Conservation (phyloP, 768 basidiomycete genomes). For the Russula ochroleuca region DNA sequence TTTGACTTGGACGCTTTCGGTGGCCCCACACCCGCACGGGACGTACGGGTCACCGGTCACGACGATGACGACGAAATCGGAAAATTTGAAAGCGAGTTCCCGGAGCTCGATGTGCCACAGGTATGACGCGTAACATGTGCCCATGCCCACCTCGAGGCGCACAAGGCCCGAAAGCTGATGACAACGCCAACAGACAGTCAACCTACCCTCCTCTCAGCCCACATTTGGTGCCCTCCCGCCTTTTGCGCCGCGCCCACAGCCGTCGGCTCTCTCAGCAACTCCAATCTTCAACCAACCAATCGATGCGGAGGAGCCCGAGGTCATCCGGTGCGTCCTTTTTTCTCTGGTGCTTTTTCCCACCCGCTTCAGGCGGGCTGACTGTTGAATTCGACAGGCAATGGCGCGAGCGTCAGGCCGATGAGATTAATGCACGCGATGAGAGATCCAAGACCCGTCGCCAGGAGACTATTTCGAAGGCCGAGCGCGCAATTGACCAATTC, state of each 20-base stretch:
- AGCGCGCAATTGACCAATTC: slow-evolving; percentile 83
- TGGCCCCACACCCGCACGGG: slow-evolving; percentile 41
- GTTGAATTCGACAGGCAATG: slow-evolving; percentile 55
- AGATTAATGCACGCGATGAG: slow-evolving; percentile 81
- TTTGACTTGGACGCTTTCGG: slow-evolving; percentile 72
- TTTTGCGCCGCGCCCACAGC: slow-evolving; percentile 75
- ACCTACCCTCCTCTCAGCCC: slow-evolving; percentile 31
- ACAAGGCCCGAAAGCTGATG: slow-evolving; percentile 25
- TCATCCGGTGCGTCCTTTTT: slow-evolving; percentile 61
- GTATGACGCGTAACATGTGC: slow-evolving; percentile 32
- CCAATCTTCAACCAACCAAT: slow-evolving; percentile 66
- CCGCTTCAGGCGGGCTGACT: background rate
- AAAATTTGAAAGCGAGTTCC: slow-evolving; percentile 82
- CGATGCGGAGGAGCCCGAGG: slow-evolving; percentile 79
- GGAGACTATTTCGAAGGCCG: slow-evolving; percentile 80
- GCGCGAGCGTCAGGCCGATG: slow-evolving; percentile 80
- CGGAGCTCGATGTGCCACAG: slow-evolving; percentile 59
- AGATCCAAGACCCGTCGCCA: slow-evolving; percentile 70
- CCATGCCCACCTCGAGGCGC: background rate
- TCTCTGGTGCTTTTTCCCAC: background rate
- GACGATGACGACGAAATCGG: slow-evolving; percentile 59
- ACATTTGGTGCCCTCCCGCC: slow-evolving; percentile 49
- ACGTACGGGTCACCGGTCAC: slow-evolving; percentile 78
- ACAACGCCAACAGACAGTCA: slow-evolving; percentile 21
- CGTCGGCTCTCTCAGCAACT: slow-evolving; percentile 63